Evolutionary conservation across 1,284 basidiomycete species (phyloP), one percentile per base, ranked within the genome.

Genomic region (Cryptococcus sp.): DNA sequence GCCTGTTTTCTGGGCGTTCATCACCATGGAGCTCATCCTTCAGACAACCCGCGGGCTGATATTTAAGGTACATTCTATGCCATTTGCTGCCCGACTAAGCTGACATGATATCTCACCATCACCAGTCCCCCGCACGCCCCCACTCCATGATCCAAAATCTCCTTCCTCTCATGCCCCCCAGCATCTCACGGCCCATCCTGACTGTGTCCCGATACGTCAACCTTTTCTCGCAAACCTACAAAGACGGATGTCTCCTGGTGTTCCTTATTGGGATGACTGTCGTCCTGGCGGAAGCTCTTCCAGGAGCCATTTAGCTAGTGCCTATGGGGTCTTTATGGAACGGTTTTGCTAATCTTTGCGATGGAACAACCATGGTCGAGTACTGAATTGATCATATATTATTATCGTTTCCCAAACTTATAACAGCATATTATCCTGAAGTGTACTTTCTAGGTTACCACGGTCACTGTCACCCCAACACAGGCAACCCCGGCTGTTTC

Each of bases 1-100:
- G 77, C 76, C 77, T n/a, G 57, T 77, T 13, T 78, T 78, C 62
- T 77, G 73, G 72, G 75, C 76, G 0, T 78, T 77, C 52, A 56
- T 66, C 0, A 77, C 76, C 0, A 56, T 78, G 16, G 71, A 76
- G 46, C 64, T 73, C 11, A 66, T 78, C 24, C 68, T 78, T 0
- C 72, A 77, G 58, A 74, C 73, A 1, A 75, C 73, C 0, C 68
- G 75, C 48, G 65, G 74, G 49, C 62, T 76, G 45, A 57, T 78
- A 40, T 58, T 75, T 53, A 67, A 65, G 33, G 73, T 72, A 49
- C 52, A 71, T 28, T 46, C 44, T 36, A 6, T 38, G 24, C 28
- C n/a, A 15, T 42, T 12, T 47, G 15, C 43, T 53, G 7, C 12
- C 35, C 23, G 49, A 45, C 21, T 39, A 16, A 40, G 28, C 9